A percentile compares a stretch with the other conserved stretches of the same genome.
phyloP scores from a whole-genome alignment of 2,329 filamentous ascomycete species.

The Pseudopyricularia cyperi region DNA sequence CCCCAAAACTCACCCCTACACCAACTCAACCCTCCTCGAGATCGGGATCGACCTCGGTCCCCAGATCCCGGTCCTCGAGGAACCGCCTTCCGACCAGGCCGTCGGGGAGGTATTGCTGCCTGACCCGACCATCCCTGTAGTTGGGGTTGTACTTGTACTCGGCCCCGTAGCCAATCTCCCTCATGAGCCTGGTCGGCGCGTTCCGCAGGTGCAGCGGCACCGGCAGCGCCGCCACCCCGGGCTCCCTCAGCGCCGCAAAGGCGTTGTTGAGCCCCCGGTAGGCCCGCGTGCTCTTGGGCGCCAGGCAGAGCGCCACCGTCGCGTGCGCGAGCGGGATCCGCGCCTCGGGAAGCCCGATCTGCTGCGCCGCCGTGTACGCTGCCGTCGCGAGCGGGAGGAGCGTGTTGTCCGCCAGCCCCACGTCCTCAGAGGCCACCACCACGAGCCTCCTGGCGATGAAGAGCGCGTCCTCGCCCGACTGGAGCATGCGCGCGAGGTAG shows the following conservation, averaged over 20 bases:
- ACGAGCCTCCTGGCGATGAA: constrained; percentile 89
- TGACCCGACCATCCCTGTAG: constrained; percentile 67
- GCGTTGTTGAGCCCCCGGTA: constrained; percentile 77
- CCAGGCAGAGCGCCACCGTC: constrained; percentile 64
- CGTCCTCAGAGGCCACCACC: constrained; percentile 87
- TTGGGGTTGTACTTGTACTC: constrained; percentile 97
- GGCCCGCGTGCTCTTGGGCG: constrained; percentile 75
- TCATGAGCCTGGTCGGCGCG: constrained; percentile 85
- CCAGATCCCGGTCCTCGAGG: constrained; percentile 68
- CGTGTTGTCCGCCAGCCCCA: constrained; percentile 77
- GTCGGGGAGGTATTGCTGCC: constrained; percentile 83
- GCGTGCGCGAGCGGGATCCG: constrained; percentile 85
- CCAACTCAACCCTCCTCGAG: constrained; percentile 31
- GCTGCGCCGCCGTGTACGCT: constrained; percentile 76
- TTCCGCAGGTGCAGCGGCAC: constrained; percentile 84
- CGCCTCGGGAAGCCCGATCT: constrained; percentile 90
- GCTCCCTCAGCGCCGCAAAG: constrained; percentile 65
- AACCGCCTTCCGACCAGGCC: constrained; percentile 58
- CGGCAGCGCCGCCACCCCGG: constrained; percentile 67
- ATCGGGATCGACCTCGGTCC: constrained; percentile 63
- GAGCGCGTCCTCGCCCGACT: constrained; percentile 84
- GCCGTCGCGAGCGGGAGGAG: constrained; percentile 76
- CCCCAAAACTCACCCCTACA: constrained; percentile 3
- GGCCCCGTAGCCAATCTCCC: constrained; percentile 77
- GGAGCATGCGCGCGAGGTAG: constrained; percentile 90